A percentile compares a stretch with the other conserved stretches of the same genome.
These are phyloP conservation scores for Blastobotrys americana DNA, from an alignment of 805 yeast genomes.

Conservation along the genomic window DNA sequence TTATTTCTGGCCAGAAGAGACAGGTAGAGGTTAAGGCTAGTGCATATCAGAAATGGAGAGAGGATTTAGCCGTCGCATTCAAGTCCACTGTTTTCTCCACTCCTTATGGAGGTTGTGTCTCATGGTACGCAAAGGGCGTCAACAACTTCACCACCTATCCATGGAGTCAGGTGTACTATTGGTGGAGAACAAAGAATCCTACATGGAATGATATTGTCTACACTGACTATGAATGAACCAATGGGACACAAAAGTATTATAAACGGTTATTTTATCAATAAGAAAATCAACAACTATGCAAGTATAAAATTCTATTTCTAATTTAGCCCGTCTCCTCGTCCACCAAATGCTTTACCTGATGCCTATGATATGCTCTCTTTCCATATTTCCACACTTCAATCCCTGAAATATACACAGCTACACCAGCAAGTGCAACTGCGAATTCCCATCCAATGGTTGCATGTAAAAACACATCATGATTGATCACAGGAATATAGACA, in stretches of 20 bases:
- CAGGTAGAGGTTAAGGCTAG: slow-evolving; percentile 11
- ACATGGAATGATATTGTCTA: slow-evolving; percentile 2
- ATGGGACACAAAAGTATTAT: too few species aligned
- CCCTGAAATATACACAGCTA: slow-evolving; percentile 50
- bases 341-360: slow-evolving; percentile 2
- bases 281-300: too few species aligned
- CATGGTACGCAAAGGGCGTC: slow-evolving; percentile 16
- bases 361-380: slow-evolving; percentile 50
- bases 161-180: slow-evolving; percentile 14
- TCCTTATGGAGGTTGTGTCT: slow-evolving; percentile 15
- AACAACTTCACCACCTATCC: slow-evolving; percentile 15
- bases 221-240: background rate
- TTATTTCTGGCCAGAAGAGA: slow-evolving; percentile 9
- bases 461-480: slow-evolving; percentile 67
- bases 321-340: too few species aligned
- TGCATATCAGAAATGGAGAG: slow-evolving; percentile 16
- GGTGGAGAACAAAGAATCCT: slow-evolving; percentile 13
- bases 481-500: slow-evolving; percentile 83
- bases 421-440: slow-evolving; percentile 59
- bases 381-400: slow-evolving; percentile 61
- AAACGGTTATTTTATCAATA: too few species aligned
- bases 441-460: slow-evolving; percentile 68
- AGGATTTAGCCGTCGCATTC: slow-evolving; percentile 7
- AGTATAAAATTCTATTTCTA: too few species aligned
- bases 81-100: slow-evolving; percentile 8